Conservation (phyloP, 2,329 filamentous ascomycete species). For the Monilinia laxa region DNA sequence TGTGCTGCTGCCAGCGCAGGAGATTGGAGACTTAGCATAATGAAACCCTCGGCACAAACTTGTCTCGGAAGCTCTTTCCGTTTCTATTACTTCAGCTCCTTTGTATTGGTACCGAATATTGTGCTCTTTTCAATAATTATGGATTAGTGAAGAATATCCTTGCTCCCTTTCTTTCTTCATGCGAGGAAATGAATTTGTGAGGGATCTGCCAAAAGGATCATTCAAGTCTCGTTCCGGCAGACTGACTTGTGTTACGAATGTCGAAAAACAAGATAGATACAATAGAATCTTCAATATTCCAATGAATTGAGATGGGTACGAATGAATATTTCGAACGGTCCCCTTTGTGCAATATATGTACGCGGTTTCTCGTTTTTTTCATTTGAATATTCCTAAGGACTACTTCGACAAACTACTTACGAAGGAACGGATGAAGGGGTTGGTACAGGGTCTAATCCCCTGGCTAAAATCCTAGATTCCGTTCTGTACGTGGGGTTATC, state of each 20-base stretch:
- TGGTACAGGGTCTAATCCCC: background rate
- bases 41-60: constrained; percentile 25
- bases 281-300: background rate
- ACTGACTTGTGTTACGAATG: background rate
- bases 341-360: constrained; percentile 1
- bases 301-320: background rate
- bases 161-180: constrained; percentile 17
- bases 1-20: constrained; percentile 20
- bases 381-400: background rate
- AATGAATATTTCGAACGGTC: background rate
- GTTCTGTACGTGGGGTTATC: background rate
- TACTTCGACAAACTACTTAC: too few relatives aligned
- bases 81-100: constrained; percentile 20
- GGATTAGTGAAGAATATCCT: constrained; percentile 16
- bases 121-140: constrained; percentile 6
- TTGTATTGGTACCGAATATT: constrained; percentile 16
- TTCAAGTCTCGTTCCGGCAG: background rate
- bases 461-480: background rate
- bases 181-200: constrained; percentile 9
- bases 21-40: constrained; percentile 26
- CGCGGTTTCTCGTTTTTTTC: background rate
- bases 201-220: constrained; percentile 10
- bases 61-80: constrained; percentile 28
- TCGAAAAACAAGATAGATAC: background rate
- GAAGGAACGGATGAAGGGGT: background rate